Evolutionary conservation across 805 yeast genomes (phyloP).

Genomic region (Groenewaldozyma salmanticensis): DNA sequence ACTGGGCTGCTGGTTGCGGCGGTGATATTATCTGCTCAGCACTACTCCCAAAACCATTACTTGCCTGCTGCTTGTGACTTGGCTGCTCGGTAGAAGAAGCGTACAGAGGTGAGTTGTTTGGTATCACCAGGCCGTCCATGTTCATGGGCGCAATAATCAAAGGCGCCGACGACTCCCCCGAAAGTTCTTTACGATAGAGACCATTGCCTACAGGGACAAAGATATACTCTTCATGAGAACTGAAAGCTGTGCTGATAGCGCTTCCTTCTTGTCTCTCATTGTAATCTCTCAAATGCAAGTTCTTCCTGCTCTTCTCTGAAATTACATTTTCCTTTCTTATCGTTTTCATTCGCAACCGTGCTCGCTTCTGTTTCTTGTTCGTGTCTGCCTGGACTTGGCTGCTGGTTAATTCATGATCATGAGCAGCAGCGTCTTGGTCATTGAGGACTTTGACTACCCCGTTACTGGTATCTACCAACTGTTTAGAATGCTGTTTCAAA

Average conservation of each 20-base stretch:
- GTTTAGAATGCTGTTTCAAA: slow-evolving; percentile 16
- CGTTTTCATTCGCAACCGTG: slow-evolving; percentile 7
- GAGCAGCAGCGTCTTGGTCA: neutral
- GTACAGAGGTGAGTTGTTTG: slow-evolving; percentile 2
- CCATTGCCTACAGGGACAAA: slow-evolving; percentile 28
- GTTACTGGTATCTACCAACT: slow-evolving; percentile 16
- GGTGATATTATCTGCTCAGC: no score
- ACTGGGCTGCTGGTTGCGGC: slow-evolving; percentile 1
- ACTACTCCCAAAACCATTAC: no score
- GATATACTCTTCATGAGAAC: slow-evolving; percentile 17
- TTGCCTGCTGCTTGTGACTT: neutral
- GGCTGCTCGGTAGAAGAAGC: neutral
- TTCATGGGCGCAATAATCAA: slow-evolving; percentile 28
- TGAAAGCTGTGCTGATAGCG: no score
- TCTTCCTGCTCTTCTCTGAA: no score
- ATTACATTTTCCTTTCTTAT: neutral
- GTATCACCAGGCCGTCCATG: slow-evolving; percentile 16
- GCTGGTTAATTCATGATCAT: no score
- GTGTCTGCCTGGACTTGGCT: slow-evolving; percentile 2
- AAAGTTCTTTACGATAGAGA: slow-evolving; percentile 20
- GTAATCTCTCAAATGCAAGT: neutral
- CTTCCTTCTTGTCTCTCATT: neutral
- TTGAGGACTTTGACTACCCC: slow-evolving; percentile 14
- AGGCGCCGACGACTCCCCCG: slow-evolving; percentile 16
- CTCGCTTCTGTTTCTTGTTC: slow-evolving; percentile 9